Conservation (phyloP, 139 green algal species). For the Limnomonas spitsbergensis region DNA sequence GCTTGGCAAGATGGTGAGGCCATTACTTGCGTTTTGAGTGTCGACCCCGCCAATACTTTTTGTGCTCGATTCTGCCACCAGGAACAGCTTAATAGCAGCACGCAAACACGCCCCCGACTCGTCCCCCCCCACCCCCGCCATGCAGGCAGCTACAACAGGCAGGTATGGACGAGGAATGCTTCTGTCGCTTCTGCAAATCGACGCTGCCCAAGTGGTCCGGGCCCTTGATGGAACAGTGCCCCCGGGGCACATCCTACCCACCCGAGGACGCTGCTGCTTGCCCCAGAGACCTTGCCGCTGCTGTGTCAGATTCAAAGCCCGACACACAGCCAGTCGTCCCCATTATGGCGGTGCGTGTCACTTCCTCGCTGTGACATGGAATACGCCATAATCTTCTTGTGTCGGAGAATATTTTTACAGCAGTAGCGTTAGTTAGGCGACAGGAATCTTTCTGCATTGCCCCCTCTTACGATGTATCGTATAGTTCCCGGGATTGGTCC, state of each 20-base stretch:
- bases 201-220: background rate
- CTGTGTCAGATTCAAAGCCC: slow-evolving; percentile 1
- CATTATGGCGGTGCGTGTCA: no score
- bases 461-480: no score
- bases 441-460: no score
- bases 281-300: background rate
- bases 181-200: background rate
- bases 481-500: background rate
- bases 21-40: no score
- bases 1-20: background rate
- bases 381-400: no score
- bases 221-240: background rate
- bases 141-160: slow-evolving; percentile 1
- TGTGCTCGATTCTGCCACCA: background rate
- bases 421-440: no score
- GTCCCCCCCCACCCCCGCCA: background rate
- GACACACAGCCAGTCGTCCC: no score
- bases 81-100: background rate
- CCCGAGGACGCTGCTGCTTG: background rate
- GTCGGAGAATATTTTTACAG: no score
- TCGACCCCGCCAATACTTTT: no score
- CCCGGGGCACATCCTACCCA: no score
- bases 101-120: background rate
- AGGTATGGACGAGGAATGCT: background rate
- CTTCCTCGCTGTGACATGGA: no score